Percentiles rank a stretch among this genome's conserved stretches.
Evolutionary conservation across 805 yeast genomes (phyloP).

Genomic region (Danielia reshetovae): DNA sequence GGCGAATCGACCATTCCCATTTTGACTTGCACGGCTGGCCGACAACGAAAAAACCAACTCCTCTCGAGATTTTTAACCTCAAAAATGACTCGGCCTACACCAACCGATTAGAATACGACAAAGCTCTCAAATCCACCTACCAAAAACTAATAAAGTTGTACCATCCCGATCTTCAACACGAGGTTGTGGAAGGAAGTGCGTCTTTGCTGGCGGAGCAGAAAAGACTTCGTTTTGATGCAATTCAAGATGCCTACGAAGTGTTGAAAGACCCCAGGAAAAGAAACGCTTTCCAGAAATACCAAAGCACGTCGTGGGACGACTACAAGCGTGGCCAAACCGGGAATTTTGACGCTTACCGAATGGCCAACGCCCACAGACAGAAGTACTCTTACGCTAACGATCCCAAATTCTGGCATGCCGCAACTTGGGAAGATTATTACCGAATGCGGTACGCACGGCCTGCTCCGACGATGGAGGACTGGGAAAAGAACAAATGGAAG

Average conservation of each 20-base stretch:
- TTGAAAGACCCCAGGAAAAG: slow-evolving; percentile 52
- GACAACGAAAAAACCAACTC: slow-evolving; percentile 49
- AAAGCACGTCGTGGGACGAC: slow-evolving; percentile 26
- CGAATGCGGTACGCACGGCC: slow-evolving; percentile 32
- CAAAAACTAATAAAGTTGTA: slow-evolving; percentile 58
- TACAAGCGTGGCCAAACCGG: slow-evolving; percentile 19
- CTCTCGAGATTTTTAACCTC: slow-evolving; percentile 58
- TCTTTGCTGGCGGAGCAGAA: slow-evolving; percentile 30
- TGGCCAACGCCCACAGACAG: slow-evolving; percentile 36
- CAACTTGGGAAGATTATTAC: slow-evolving; percentile 63
- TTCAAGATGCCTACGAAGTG: slow-evolving; percentile 37
- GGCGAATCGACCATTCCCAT: slow-evolving; percentile 19
- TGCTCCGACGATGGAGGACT: slow-evolving; percentile 39
- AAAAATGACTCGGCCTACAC: slow-evolving; percentile 31
- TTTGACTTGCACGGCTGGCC: slow-evolving; percentile 55
- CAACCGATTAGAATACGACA: slow-evolving; percentile 49
- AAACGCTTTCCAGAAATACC: slow-evolving; percentile 25
- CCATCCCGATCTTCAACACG: slow-evolving; percentile 66
- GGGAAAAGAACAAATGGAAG: slow-evolving; percentile 41
- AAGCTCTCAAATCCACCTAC: slow-evolving; percentile 35
- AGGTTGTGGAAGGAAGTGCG: slow-evolving; percentile 25
- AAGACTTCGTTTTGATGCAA: slow-evolving; percentile 26
- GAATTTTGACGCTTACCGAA: slow-evolving; percentile 31
- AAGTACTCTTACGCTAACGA: slow-evolving; percentile 28
- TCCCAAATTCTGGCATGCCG: slow-evolving; percentile 56